Conservation (phyloP, 192 early-diverging fungal genomes). For the Coemansia interrupta region DNA sequence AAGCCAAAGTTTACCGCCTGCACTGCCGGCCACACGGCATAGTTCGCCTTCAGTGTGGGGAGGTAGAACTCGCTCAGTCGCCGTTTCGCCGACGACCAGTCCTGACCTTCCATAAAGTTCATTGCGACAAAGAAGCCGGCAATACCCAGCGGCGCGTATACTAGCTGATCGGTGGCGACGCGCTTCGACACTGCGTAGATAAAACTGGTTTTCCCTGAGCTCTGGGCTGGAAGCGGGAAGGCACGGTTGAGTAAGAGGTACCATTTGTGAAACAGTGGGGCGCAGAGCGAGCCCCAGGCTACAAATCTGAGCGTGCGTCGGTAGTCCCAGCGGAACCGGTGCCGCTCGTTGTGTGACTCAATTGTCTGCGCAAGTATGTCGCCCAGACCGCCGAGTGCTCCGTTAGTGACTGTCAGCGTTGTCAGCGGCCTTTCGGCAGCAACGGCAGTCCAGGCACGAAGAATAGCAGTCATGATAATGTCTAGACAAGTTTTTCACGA, state of each 20-base stretch:
- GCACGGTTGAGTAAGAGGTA: conserved; percentile 61
- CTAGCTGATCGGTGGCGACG: conserved; percentile 59
- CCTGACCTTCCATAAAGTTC: conserved; percentile 58
- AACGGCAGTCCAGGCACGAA: conserved; percentile 37
- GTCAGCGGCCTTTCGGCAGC: conserved; percentile 57
- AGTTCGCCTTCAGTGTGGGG: conserved; percentile 64
- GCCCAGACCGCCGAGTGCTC: conserved; percentile 58
- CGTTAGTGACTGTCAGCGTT: conserved; percentile 68
- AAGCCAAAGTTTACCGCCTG: conserved; percentile 72
- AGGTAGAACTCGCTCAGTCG: conserved; percentile 60
- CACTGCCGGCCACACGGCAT: conserved; percentile 70
- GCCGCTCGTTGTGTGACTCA: conserved; percentile 21
- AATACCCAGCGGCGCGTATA: conserved; percentile 69
- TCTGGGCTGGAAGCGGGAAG: conserved; percentile 53
- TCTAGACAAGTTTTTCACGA: background rate
- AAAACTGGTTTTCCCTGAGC: conserved; percentile 4
- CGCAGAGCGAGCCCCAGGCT: conserved; percentile 64
- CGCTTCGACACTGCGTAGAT: conserved; percentile 47
- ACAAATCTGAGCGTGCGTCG: conserved; percentile 60
- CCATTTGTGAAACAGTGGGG: conserved; percentile 68
- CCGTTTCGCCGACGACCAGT: conserved; percentile 52
- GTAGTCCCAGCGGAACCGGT: conserved; percentile 28
- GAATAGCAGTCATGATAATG: conserved; percentile 16
- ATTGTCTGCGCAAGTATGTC: conserved; percentile 66
- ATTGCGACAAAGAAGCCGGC: conserved; percentile 63